These are phyloP conservation scores for Scheffersomyces titani DNA, from an alignment of 1,139 yeast genomes.

Conservation along the genomic window DNA sequence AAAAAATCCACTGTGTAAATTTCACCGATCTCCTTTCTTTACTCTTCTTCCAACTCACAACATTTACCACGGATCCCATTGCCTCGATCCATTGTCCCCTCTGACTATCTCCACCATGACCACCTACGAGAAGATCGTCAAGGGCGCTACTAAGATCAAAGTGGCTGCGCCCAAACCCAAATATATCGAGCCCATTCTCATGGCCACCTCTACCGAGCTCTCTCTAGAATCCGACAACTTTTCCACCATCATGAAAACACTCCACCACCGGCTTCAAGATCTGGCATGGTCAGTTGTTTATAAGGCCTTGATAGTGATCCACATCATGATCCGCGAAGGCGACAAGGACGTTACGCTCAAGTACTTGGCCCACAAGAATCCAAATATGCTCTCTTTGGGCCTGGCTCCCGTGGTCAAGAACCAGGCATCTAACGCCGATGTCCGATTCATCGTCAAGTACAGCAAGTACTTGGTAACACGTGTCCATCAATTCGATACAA, in stretches of 20 bases:
- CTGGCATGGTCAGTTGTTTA: slow-evolving; percentile 89
- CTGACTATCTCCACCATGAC: slow-evolving; percentile 30
- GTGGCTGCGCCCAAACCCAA: slow-evolving; percentile 98
- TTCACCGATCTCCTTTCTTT: not conserved
- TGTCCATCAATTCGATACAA: slow-evolving; percentile 65
- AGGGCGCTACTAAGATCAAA: slow-evolving; percentile 55
- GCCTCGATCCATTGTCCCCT: slow-evolving; percentile 13
- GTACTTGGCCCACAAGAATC: slow-evolving; percentile 60
- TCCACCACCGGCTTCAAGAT: slow-evolving; percentile 66
- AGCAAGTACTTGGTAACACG: slow-evolving; percentile 69
- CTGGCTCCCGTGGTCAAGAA: slow-evolving; percentile 32
- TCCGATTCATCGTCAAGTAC: slow-evolving; percentile 66
- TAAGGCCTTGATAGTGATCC: slow-evolving; percentile 81
- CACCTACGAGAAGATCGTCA: slow-evolving; percentile 48
- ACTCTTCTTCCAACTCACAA: not conserved
- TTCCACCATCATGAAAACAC: slow-evolving; percentile 64
- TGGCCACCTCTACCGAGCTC: slow-evolving; percentile 61
- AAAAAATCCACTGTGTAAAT: not conserved
- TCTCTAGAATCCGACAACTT: slow-evolving; percentile 55
- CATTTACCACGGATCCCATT: not conserved
- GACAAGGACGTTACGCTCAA: slow-evolving; percentile 67
- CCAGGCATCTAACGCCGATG: slow-evolving; percentile 47
- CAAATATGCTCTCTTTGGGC: slow-evolving; percentile 54
- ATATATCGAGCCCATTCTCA: slow-evolving; percentile 87
- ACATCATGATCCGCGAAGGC: slow-evolving; percentile 93